A percentile compares a stretch with the other conserved stretches of the same genome.
Conservation (phyloP, 768 basidiomycete genomes). For the Amanita phalloides region DNA sequence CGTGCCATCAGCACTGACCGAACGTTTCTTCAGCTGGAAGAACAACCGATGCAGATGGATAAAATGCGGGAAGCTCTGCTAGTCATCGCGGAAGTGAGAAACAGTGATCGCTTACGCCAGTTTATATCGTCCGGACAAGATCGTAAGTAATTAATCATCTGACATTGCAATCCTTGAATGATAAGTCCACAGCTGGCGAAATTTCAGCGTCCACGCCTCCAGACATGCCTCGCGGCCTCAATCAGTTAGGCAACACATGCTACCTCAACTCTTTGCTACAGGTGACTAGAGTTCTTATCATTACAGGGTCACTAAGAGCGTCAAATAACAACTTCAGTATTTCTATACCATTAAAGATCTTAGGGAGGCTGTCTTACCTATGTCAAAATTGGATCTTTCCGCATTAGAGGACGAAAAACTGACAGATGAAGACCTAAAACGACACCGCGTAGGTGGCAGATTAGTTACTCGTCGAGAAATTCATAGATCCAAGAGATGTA, state of each 20-base stretch:
- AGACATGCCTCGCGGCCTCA: constrained; percentile 76
- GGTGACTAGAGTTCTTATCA: constrained; percentile 21
- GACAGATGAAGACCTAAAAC: constrained; percentile 71
- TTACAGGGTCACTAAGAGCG: background rate
- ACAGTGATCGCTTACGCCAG: constrained; percentile 60
- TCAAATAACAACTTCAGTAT: constrained; percentile 39
- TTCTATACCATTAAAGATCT: constrained; percentile 95
- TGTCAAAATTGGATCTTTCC: constrained; percentile 45
- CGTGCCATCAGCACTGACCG: constrained; percentile 6
- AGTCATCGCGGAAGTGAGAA: constrained; percentile 64
- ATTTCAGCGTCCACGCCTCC: constrained; percentile 36
- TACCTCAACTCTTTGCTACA: constrained; percentile 76
- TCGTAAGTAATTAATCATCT: constrained; percentile 41
- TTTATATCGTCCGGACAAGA: constrained; percentile 60
- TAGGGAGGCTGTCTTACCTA: constrained; percentile 58
- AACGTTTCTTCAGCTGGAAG: constrained; percentile 43
- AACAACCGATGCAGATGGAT: constrained; percentile 54
- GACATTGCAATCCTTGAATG: background rate
- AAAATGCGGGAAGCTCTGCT: constrained; percentile 64
- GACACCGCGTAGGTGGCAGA: constrained; percentile 81
- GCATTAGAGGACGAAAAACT: constrained; percentile 57
- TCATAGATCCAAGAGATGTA: constrained; percentile 77
- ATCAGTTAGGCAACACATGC: constrained; percentile 85
- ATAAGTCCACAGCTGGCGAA: constrained; percentile 48
- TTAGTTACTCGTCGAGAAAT: constrained; percentile 76